Percentiles rank a stretch among this genome's conserved stretches.
phyloP scores from a whole-genome alignment of 2,329 filamentous ascomycete genomes.

The Curvularia sp. region DNA sequence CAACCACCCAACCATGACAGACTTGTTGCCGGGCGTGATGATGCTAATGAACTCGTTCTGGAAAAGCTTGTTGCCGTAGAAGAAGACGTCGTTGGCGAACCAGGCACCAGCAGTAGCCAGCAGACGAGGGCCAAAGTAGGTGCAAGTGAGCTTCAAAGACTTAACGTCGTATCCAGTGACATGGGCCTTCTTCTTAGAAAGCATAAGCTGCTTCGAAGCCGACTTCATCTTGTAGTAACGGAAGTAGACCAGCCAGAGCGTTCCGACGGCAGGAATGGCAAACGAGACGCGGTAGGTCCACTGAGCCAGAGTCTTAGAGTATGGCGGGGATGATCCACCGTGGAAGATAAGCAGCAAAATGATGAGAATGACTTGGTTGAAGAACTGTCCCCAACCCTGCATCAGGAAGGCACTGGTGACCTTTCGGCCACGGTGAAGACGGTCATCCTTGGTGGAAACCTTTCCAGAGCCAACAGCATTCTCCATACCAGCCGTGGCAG shows the following conservation, averaged over 20 bases:
- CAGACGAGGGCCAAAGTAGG: constrained; percentile 84
- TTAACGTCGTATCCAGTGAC: constrained; percentile 93
- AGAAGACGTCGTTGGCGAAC: constrained; percentile 98
- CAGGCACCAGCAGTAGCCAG: constrained; percentile 86
- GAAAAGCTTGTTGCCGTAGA: constrained; percentile 99
- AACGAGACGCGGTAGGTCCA: constrained; percentile 94
- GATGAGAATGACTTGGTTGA: constrained; percentile 91
- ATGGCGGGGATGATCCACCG: constrained; percentile 75
- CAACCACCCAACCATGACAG: constrained; percentile 85
- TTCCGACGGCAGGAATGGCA: constrained; percentile 86
- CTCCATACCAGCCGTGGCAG: constrained; percentile 93
- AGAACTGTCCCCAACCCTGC: constrained; percentile 97
- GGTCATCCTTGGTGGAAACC: constrained; percentile 88
- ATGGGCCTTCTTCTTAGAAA: constrained; percentile 82
- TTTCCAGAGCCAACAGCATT: constrained; percentile 85
- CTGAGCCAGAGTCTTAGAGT: constrained; percentile 78
- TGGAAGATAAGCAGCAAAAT: constrained; percentile 88
- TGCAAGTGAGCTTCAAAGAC: constrained; percentile 79
- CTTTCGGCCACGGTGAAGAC: constrained; percentile 92
- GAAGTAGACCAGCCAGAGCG: constrained; percentile 94
- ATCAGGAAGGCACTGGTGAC: constrained; percentile 96
- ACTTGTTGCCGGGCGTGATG: constrained; percentile 71
- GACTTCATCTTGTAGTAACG: constrained; percentile 93
- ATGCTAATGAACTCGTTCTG: constrained; percentile 88
- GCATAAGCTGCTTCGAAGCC: constrained; percentile 79